Conservation (phyloP, 768 basidiomycete species). For the Artomyces pyxidatus region DNA sequence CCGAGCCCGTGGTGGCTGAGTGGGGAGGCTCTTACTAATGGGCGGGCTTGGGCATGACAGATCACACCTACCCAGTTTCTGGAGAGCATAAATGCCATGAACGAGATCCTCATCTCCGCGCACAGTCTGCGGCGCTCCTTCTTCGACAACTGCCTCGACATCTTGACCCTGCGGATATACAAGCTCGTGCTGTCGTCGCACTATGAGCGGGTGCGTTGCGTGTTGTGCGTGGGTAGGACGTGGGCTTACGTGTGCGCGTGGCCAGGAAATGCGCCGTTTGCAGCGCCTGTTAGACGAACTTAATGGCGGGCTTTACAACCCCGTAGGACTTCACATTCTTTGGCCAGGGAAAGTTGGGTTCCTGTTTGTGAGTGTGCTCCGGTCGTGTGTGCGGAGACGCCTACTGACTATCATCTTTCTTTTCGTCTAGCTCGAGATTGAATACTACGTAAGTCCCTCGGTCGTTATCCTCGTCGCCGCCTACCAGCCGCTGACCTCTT, state of each 20-base stretch:
- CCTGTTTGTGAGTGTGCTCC: constrained; percentile 67
- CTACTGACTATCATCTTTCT: background rate
- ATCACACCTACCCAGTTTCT: constrained; percentile 87
- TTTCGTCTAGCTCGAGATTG: constrained; percentile 77
- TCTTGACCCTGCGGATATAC: constrained; percentile 77
- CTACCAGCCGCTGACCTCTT: no score
- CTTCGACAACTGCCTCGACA: constrained; percentile 70
- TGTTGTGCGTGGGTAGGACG: background rate
- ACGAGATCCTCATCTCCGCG: constrained; percentile 80
- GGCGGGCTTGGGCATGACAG: constrained; percentile 37
- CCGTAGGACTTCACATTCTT: constrained; percentile 77
- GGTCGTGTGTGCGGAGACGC: background rate
- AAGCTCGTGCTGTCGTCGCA: constrained; percentile 61
- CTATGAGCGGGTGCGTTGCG: constrained; percentile 63
- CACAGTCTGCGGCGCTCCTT: constrained; percentile 68
- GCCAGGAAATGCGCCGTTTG: constrained; percentile 72
- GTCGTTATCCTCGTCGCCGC: background rate
- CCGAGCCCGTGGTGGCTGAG: background rate
- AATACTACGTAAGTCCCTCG: constrained; percentile 69
- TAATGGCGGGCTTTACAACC: constrained; percentile 74
- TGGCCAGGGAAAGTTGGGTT: constrained; percentile 84
- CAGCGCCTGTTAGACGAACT: constrained; percentile 52
- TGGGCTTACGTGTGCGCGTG: background rate
- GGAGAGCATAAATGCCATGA: constrained; percentile 85
- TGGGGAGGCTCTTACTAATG: background rate